Evolutionary conservation across 495 filamentous ascomycete species (phyloP), one percentile per base, ranked within the genome.

Genomic region (Penicillium pancosmium): DNA sequence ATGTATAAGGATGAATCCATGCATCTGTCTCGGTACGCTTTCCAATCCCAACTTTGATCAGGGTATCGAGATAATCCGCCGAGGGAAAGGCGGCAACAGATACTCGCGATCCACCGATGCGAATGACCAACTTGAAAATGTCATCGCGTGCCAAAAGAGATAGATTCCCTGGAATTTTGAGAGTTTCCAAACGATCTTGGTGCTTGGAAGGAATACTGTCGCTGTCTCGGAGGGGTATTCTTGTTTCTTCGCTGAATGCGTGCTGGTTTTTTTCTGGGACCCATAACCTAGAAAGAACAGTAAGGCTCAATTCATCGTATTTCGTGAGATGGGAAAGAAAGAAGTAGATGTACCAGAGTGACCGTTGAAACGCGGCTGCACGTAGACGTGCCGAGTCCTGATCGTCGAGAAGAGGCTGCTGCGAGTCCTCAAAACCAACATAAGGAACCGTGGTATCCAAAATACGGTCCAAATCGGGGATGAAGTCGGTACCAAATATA

Each of bases 21-120:
- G 76, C 68, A 52, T 84, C 81, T 0, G 80, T 77, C 18, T 80
- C 73, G 5, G 74, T 75, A 11, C 72, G 61, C 19, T 85, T 83
- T 1, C 78, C 77, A 15, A 88, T 69, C 12, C 85, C 87, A 51
- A 81, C 75, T 35, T 88, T 84, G n/a, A 86, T 80, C 51, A 86
- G 69, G 2, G 70, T 79, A 61, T 87, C 82, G 27, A 87, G 77
- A 6, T 82, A 68, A 34, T 82, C 80, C 3, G 76, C 69, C 4
- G 82, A 80, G 0, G 85, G 85, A 57, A 88, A 87, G 0, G 82
- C 77, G 4, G 81, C 76, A 0, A 84, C 77, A 2, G 82, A 75
- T 10, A 78, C 69, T 11, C 66, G 67, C 13, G 77, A 69, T 23
- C 70, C 80, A 27, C 62, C 68, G 18, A 62, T 69, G 8, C 55